Evolutionary conservation across 805 yeast genomes (phyloP), one percentile per base, ranked within the genome.

Genomic region (Starmerella potacharoeniae): DNA sequence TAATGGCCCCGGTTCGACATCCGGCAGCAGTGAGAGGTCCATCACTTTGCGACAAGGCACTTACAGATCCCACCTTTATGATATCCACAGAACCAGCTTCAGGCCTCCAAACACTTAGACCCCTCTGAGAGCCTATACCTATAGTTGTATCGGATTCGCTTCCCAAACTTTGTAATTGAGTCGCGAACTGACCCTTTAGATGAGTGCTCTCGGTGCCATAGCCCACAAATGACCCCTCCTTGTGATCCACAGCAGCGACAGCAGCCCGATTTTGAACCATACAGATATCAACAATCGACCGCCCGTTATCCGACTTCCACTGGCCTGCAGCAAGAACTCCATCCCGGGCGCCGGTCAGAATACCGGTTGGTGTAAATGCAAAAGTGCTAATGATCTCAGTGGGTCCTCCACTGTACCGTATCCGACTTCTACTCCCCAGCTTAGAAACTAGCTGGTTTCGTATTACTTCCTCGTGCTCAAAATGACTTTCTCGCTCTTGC

Each of bases 221-320:
- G 4, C 50, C 49, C 4, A 42, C 53, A 14, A 51, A 36, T 6
- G 57, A 44, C 2, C 58, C 58, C 6, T 14, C 37, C 9, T 48
- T 52, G 30, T 52, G 13, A 36, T 55, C 56, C 11, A 57, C 60
- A 7, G 56, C 58, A 16, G 55, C 56, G 7, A 44, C 55, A 5
- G 43, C 52, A 5, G 39, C 10, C 17, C 10, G 31, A 11, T 22
- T 34, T 4, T 11, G 17, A 7, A n/a, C 6, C 10, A 33, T 11
- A 13, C 6, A 16, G 7, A 50, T 10, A 5, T 41, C 52, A 11
- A 53, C 51, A 39, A 55, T 50, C 7, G 60, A 52, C 11, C 56
- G 52, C 41, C 58, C 54, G 2, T 6, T 5, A 28, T 35, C 17
- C 33, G 50, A 34, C 7, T 22, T 17, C 43, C 28, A 17, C 7